Evolutionary conservation across 1,139 yeast genomes (phyloP).

Genomic region (Blastobotrys malaysiensis): DNA sequence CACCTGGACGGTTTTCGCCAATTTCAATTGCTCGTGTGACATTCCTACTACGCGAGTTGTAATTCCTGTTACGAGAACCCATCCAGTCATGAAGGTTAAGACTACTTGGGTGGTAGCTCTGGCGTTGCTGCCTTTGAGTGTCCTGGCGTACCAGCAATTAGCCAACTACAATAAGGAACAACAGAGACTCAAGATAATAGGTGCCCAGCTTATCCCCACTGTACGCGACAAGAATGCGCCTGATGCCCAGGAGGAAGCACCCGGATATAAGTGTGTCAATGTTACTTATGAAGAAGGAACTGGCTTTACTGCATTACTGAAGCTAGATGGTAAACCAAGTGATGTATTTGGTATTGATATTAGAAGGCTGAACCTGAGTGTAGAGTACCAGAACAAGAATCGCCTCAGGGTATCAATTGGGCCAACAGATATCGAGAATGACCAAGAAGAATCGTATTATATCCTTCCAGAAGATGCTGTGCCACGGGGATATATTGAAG

Average conservation of each 20-base stretch:
- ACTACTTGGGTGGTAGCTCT: background rate
- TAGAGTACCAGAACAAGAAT: conserved; percentile 29
- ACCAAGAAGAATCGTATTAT: conserved; percentile 20
- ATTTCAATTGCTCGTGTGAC: no score
- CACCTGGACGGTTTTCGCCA: no score
- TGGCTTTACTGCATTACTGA: conserved; percentile 29
- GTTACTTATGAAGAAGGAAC: conserved; percentile 15
- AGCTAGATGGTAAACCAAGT: conserved; percentile 26
- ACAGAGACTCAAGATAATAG: background rate
- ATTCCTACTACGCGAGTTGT: no score
- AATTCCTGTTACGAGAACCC: background rate
- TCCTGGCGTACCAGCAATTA: background rate
- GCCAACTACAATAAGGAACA: background rate
- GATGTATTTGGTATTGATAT: conserved; percentile 36
- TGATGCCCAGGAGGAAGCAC: conserved; percentile 32
- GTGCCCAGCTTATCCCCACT: conserved; percentile 23
- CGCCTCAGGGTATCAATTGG: conserved; percentile 31
- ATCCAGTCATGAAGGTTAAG: background rate
- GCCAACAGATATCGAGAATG: conserved; percentile 25
- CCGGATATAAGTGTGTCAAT: conserved; percentile 28
- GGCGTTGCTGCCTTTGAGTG: background rate
- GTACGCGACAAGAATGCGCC: conserved; percentile 29
- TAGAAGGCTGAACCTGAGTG: conserved; percentile 29
- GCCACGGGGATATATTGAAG: conserved; percentile 21
- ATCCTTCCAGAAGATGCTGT: conserved; percentile 30